Evolutionary conservation across 75 land plant species (phyloP), one percentile per base, ranked within the genome.

Genomic region (Picea sitchensis): DNA sequence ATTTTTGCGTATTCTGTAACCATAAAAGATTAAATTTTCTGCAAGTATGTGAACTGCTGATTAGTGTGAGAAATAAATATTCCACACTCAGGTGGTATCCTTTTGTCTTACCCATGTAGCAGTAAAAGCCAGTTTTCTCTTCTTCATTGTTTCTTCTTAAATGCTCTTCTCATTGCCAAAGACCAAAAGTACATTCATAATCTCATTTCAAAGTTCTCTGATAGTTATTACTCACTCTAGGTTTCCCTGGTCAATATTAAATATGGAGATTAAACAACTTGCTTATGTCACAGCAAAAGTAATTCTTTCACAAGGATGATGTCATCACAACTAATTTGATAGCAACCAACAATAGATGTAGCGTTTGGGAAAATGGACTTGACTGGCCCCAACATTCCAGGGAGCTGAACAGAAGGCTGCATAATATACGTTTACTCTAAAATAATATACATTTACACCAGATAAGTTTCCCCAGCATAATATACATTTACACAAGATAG

Each of bases 81-180:
- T 44, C 74, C 56, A 71, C 74, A 44, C n/a, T 71, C 44, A 2
- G 44, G 74, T 8, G 44, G 56, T 38, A 71, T 44, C 74, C 54
- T 31, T 65, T 41, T 20, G 26, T n/a, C 74, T n/a, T 41, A 69
- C 47, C 47, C 21, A 71, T 44, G 36, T 44, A 44, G 74, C 23
- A 44, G 74, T 3, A 71, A 71, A 44, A 20, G 7, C 23, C 74
- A 71, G 23, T 12, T 41, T 71, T 20, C 54, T 44, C 21, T 71
- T 71, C 74, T 44, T 21, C 21, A n/a, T 41, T 41, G 23, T 71
- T 71, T 71, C 74, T 41, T 71, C 54, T 71, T 44, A 18, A 44
- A 44, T n/a, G 74, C 13, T 36, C 47, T 17, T 69, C 3, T 11
- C 54, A 44, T 44, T 71, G 2, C n/a, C 47, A 71, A 69, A 69